A percentile compares a stretch with the other conserved stretches of the same genome.
phyloP scores from a whole-genome alignment of 2,329 filamentous ascomycete genomes.

The Neonectria faginata region DNA sequence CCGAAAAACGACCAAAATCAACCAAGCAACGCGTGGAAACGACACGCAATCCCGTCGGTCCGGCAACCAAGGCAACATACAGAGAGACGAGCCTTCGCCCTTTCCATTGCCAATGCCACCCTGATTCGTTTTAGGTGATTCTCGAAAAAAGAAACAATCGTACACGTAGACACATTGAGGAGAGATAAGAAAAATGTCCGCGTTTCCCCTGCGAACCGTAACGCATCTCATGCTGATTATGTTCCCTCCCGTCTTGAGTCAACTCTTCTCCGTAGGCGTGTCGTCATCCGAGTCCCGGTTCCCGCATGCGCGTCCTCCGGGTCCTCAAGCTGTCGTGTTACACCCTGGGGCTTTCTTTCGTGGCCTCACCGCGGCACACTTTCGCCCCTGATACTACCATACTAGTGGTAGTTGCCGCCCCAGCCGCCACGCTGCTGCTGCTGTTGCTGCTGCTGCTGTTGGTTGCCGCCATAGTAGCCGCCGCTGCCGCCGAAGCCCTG shows the following conservation, averaged over 20 bases:
- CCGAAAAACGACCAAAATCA: conserved; percentile 46
- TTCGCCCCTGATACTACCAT: conserved; percentile 48
- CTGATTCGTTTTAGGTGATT: conserved; percentile 50
- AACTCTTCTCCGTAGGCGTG: conserved; percentile 22
- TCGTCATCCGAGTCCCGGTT: conserved; percentile 8
- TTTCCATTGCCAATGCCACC: conserved; percentile 41
- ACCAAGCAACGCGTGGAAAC: conserved; percentile 45
- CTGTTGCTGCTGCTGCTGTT: conserved; percentile 53
- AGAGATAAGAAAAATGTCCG: conserved; percentile 44
- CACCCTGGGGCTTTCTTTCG: conserved; percentile 8
- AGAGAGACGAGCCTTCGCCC: conserved; percentile 35
- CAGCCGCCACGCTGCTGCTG: conserved; percentile 65
- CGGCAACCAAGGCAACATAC: conserved; percentile 38
- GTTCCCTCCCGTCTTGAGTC: conserved; percentile 45
- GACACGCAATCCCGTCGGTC: conserved; percentile 44
- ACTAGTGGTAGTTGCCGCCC: conserved; percentile 70
- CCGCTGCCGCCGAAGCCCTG: conserved; percentile 60
- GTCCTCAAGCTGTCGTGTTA: conserved; percentile 4
- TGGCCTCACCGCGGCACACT: conserved; percentile 35
- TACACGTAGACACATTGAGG: conserved; percentile 51
- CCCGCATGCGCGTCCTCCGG: conserved; percentile 17
- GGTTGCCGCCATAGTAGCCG: conserved; percentile 58
- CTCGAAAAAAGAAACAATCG: conserved; percentile 52
- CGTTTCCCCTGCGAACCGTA: conserved; percentile 43
- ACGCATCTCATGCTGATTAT: conserved; percentile 48